Evolutionary conservation across 2,329 filamentous ascomycete species (phyloP), one percentile per base, ranked within the genome.

Genomic region (Talaromyces rugulosus): DNA sequence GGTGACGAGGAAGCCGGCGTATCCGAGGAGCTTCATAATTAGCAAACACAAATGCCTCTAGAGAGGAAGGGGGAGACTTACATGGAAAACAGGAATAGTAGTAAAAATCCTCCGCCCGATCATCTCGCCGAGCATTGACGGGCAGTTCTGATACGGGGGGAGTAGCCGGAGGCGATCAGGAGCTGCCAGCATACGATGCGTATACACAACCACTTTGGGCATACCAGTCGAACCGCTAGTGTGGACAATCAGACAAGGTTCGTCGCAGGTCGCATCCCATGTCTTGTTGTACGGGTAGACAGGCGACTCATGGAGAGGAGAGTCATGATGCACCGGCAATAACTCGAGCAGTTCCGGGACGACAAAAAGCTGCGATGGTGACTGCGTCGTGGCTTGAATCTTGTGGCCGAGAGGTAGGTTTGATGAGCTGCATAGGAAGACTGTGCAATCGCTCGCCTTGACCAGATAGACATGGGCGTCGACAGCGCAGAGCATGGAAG

Each of bases 161-260:
- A 63, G 2, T 58, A 61, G 1, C 56, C 63, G 14, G 33, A 14
- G 8, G 16, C 3, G 30, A 23, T 66, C 63, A 1, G 58, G 53
- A 6, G 31, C 36, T 3, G 64, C 66, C 64, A 68, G 63, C 66
- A 70, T 69, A 16, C 56, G 18, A 9, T 71, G 66, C 1, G 68
- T 67, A 42, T 67, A 70, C 27, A 63, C 67, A 14, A 70, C 36
- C 11, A 67, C 60, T 31, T 70, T 71, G 0, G 69, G 69, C 54
- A 57, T 60, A 65, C 70, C 68, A 12, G 70, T 72, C n/a, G 70
- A 71, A 14, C 68, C 70, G 2, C 69, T 71, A 3, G 69, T 71
- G 44, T 71, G 69, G 27, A 69, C 67, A 1, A 71, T 66, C 52
- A 72, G 52, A 66, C 70, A 72, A 1, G 70, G 69, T 54, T 72